Conservation (phyloP, 2,329 filamentous ascomycete species). For the Cordyceps javanica region DNA sequence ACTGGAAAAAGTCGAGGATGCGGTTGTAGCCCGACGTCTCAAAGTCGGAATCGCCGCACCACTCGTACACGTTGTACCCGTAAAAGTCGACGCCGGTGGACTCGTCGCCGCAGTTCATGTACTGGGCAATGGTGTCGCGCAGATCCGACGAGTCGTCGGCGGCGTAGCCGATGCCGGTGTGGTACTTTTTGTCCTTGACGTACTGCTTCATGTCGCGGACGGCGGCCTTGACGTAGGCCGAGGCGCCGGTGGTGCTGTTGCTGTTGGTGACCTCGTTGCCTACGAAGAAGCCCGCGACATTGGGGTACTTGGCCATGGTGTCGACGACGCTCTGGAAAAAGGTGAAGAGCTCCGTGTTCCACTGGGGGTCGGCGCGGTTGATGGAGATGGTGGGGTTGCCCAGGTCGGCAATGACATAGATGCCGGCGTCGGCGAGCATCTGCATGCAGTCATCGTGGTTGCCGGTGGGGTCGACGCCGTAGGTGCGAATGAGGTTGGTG, state of each 20-base stretch:
- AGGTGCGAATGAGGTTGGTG: conserved; percentile 93
- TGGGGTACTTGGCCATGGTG: conserved; percentile 72
- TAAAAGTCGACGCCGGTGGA: conserved; percentile 80
- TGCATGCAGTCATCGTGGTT: conserved; percentile 84
- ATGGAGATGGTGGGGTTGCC: conserved; percentile 78
- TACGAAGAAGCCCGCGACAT: conserved; percentile 95
- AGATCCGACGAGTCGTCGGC: conserved; percentile 87
- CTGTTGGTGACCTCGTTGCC: conserved; percentile 96
- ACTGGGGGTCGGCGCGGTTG: conserved; percentile 70
- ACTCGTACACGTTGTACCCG: conserved; percentile 99
- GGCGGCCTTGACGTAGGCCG: conserved; percentile 94
- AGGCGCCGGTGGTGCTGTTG: conserved; percentile 79
- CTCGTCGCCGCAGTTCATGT: conserved; percentile 81
- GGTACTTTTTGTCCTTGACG: conserved; percentile 75
- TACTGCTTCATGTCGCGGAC: conserved; percentile 94
- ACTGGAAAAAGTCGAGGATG: conserved; percentile 77
- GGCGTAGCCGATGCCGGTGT: conserved; percentile 89
- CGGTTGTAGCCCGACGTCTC: conserved; percentile 70
- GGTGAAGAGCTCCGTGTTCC: conserved; percentile 70
- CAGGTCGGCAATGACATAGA: conserved; percentile 92
- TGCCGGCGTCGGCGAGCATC: conserved; percentile 73
- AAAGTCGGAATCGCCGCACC: conserved; percentile 85
- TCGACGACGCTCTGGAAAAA: conserved; percentile 85
- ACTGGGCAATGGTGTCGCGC: conserved; percentile 74
- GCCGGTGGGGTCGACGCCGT: conserved; percentile 74